Conservation (phyloP, 306 rosid species). For the Carpinus viminea region DNA sequence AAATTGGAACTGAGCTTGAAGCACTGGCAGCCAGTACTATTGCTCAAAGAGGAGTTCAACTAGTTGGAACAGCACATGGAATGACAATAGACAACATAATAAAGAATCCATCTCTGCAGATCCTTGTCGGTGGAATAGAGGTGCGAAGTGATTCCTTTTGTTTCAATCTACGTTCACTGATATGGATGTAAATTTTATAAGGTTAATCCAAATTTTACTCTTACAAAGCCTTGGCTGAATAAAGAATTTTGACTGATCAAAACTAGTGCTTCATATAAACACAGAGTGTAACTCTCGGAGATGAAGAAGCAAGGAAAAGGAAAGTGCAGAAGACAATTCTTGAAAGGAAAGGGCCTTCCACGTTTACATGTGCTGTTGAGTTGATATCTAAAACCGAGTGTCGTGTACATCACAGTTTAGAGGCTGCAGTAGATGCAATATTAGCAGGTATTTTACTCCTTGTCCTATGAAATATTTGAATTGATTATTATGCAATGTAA, state of each 20-base stretch:
- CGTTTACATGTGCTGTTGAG: conserved; percentile 98
- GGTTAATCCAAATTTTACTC: background rate
- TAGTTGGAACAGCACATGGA: conserved; percentile 98
- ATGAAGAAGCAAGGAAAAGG: conserved; percentile 94
- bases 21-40: conserved; percentile 99
- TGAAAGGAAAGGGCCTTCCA: conserved; percentile 92
- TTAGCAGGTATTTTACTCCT: conserved; percentile 67
- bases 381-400: conserved; percentile 90
- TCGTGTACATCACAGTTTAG: conserved; percentile 92
- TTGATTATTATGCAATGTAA: conserved; percentile 13
- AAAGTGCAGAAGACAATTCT: conserved; percentile 99
- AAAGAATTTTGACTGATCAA: conserved; percentile 22
- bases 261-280: conserved; percentile 30
- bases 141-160: conserved; percentile 41
- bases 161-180: conserved; percentile 18
- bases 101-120: conserved; percentile 89
- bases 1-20: conserved; percentile 98
- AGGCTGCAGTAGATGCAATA: conserved; percentile 94
- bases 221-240: conserved; percentile 9
- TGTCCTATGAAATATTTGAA: conserved; percentile 9
- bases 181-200: conserved; percentile 12
- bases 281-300: conserved; percentile 98
- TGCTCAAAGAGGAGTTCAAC: conserved; percentile 99
- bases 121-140: conserved; percentile 98
- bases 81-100: conserved; percentile 82